Conservation (phyloP, 176 grass and related monocot species). For the Oryza glumipatula region DNA sequence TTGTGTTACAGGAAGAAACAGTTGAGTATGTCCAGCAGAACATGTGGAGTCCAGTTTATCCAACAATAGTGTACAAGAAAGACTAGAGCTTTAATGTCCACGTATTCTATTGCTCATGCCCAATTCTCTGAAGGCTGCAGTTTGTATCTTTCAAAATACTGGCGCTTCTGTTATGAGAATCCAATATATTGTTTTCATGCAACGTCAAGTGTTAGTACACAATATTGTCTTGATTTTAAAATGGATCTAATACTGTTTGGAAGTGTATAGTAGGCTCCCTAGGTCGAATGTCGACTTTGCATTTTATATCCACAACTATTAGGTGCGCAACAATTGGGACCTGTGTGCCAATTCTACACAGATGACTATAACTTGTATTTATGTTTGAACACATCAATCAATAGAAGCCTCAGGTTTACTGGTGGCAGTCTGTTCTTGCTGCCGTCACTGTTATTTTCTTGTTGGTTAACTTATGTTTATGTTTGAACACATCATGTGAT, state of each 20-base stretch:
- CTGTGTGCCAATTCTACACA: not conserved
- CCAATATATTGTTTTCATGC: slow-evolving; percentile 30
- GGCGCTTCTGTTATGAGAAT: not conserved
- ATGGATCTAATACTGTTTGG: slow-evolving; percentile 3
- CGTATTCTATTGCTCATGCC: slow-evolving; percentile 14
- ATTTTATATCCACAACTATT: slow-evolving; percentile 23
- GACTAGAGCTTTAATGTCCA: slow-evolving; percentile 50
- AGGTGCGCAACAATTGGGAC: not conserved
- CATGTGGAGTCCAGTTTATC: slow-evolving; percentile 92
- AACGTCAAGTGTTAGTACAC: not conserved
- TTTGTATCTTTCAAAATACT: slow-evolving; percentile 34
- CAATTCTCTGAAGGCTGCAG: slow-evolving; percentile 23
- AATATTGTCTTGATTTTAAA: slow-evolving; percentile 1
- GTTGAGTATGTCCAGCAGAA: slow-evolving; percentile 79
- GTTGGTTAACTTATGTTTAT: too few species aligned
- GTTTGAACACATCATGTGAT: not conserved
- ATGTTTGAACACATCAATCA: slow-evolving; percentile 24
- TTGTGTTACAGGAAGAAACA: slow-evolving; percentile 72
- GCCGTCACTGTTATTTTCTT: too few species aligned
- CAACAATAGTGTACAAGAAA: slow-evolving; percentile 89
- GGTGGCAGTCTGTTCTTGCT: not conserved
- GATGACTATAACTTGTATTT: not conserved
- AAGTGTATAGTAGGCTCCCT: slow-evolving; percentile 1
- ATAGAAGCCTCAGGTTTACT: not conserved
- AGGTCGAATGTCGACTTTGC: not conserved